phyloP scores from a whole-genome alignment of 441 rosid species.

The Syzygium malaccense region DNA sequence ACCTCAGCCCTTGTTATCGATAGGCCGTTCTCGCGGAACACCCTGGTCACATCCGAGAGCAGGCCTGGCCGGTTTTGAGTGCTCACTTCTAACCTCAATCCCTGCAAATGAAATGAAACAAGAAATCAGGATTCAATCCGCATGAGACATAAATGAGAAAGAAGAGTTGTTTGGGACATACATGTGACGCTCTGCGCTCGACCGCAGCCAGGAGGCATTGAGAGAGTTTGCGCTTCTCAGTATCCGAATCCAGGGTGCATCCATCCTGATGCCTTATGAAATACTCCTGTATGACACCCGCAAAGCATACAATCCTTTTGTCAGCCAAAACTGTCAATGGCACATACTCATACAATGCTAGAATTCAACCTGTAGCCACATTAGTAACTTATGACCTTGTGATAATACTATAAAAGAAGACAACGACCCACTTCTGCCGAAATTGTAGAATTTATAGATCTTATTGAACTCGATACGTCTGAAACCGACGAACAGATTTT shows the following conservation, averaged over 20 bases:
- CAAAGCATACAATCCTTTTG: background rate
- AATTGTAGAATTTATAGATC: no score
- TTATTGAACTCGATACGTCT: no score
- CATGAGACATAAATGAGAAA: background rate
- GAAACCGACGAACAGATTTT: no score
- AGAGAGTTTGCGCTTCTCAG: conserved; percentile 41
- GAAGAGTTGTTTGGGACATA: conserved; percentile 3
- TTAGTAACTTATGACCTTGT: background rate
- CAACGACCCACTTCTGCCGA: no score
- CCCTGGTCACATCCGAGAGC: conserved; percentile 55
- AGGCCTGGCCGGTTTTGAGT: conserved; percentile 48
- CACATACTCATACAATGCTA: background rate
- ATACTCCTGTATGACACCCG: conserved; percentile 48
- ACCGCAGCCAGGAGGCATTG: conserved; percentile 73
- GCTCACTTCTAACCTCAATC: conserved; percentile 51
- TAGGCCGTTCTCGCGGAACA: conserved; percentile 62
- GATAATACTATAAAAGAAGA: no score
- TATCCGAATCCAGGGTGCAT: conserved; percentile 47
- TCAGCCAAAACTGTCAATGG: background rate
- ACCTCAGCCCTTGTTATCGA: conserved; percentile 61
- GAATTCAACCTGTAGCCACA: background rate
- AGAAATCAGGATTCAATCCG: background rate
- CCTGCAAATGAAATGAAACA: conserved; percentile 24
- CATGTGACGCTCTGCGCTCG: conserved; percentile 57
- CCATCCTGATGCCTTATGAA: conserved; percentile 73